Percentiles rank a stretch among this genome's conserved stretches.
Conservation (phyloP, 306 rosid genomes). For the Crataegus laevigata region DNA sequence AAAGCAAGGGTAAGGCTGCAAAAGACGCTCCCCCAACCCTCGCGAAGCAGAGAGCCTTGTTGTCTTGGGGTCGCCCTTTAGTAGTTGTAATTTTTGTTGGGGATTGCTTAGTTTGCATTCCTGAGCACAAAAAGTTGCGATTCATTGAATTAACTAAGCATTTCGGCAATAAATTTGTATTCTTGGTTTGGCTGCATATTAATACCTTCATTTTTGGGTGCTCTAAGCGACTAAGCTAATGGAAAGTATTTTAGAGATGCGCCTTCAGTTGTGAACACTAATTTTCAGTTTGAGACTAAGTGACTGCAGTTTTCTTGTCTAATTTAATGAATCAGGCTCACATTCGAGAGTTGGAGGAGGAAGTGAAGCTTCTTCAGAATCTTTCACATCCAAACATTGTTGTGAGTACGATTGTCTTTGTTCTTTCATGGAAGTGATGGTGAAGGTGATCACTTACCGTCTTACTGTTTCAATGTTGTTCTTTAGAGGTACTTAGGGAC, state of each 20-base stretch:
- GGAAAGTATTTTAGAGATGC: background rate
- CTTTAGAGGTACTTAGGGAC: slow-evolving; percentile 81
- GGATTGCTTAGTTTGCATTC: background rate
- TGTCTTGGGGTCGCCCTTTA: too few relatives aligned
- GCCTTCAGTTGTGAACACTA: background rate
- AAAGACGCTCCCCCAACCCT: too few relatives aligned
- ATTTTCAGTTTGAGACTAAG: slow-evolving; percentile 14
- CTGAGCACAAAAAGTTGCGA: background rate
- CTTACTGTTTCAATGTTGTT: background rate
- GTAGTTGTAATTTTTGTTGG: background rate
- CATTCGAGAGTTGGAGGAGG: slow-evolving; percentile 84
- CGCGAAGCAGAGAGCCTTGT: too few relatives aligned
- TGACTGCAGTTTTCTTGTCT: slow-evolving; percentile 3
- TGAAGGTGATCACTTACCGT: slow-evolving; percentile 1
- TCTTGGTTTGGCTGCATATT: background rate
- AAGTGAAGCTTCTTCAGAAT: slow-evolving; percentile 81
- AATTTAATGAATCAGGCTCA: slow-evolving; percentile 50
- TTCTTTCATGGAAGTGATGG: slow-evolving; percentile 2
- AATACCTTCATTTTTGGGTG: background rate
- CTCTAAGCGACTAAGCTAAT: background rate
- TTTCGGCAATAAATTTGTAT: background rate
- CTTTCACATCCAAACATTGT: slow-evolving; percentile 89
- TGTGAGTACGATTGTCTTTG: slow-evolving; percentile 40
- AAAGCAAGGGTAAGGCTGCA: too few relatives aligned
- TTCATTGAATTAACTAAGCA: background rate